Percentiles rank a stretch among this genome's conserved stretches.
phyloP scores from a whole-genome alignment of 1,284 basidiomycete species.

The Agroathelia rolfsii region DNA sequence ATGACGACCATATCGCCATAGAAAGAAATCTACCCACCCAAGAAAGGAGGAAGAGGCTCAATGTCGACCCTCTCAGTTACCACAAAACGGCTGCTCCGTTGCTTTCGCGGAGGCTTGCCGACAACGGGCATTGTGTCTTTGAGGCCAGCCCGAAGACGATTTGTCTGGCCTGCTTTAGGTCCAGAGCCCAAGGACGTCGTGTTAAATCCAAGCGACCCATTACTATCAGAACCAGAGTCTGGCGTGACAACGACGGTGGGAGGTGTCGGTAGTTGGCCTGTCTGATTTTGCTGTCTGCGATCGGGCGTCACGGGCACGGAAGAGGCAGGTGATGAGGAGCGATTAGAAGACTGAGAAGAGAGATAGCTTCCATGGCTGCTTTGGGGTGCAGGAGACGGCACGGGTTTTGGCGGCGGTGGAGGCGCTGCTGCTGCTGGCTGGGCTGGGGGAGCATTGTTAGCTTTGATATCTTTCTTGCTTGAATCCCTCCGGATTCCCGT shows the following conservation, averaged over 20 bases:
- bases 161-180: no score
- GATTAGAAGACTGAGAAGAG: slow-evolving; percentile 34
- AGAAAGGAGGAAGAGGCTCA: slow-evolving; percentile 89
- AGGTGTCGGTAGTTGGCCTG: slow-evolving; percentile 48
- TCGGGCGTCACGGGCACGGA: slow-evolving; percentile 30
- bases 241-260: slow-evolving; percentile 87
- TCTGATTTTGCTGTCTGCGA: slow-evolving; percentile 41
- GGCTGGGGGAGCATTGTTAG: no score
- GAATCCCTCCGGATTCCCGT: no score
- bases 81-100: slow-evolving; percentile 92
- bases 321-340: slow-evolving; percentile 30
- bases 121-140: slow-evolving; percentile 94
- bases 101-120: slow-evolving; percentile 91
- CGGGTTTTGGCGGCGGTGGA: slow-evolving; percentile 53
- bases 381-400: slow-evolving; percentile 43
- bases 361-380: slow-evolving; percentile 25
- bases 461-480: no score
- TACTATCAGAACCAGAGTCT: slow-evolving; percentile 41
- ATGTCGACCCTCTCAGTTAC: slow-evolving; percentile 95
- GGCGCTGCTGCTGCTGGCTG: slow-evolving; percentile 44
- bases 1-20: slow-evolving; percentile 5
- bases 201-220: slow-evolving; percentile 49
- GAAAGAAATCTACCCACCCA: slow-evolving; percentile 48
- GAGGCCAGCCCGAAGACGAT: slow-evolving; percentile 63
- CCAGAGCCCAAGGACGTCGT: slow-evolving; percentile 48